phyloP scores from a whole-genome alignment of 1,284 basidiomycete genomes.

The Cryptococcus floricola region DNA sequence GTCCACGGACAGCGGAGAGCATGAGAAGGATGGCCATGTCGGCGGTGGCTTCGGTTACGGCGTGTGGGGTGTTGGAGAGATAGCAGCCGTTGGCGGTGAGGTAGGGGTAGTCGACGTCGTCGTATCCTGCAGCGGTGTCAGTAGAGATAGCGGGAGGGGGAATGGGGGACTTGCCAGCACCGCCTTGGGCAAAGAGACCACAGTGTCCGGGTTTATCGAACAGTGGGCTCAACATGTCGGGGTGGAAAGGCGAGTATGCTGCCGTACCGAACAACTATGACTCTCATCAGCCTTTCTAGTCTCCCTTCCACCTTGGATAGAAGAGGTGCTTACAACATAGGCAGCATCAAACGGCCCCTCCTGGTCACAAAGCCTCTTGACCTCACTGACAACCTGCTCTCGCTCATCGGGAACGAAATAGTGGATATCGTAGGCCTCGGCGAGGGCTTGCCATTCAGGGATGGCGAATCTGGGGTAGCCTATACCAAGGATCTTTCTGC shows the following conservation, averaged over 20 bases:
- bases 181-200: conserved; percentile 25
- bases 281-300: neutral
- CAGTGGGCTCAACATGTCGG: conserved; percentile 22
- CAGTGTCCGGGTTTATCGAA: conserved; percentile 16
- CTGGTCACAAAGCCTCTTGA: conserved; percentile 22
- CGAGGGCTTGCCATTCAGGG: conserved; percentile 19
- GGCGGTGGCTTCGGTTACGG: conserved; percentile 27
- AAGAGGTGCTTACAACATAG: conserved; percentile 22
- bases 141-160: neutral
- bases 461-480: conserved; percentile 27
- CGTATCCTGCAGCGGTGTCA: conserved; percentile 12
- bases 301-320: neutral
- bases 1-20: conserved; percentile 20
- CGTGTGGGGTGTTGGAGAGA: conserved; percentile 27
- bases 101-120: conserved; percentile 19
- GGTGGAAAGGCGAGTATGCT: conserved; percentile 24
- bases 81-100: conserved; percentile 16
- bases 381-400: conserved; percentile 21
- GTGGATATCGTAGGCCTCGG: conserved; percentile 25
- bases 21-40: conserved; percentile 26
- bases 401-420: conserved; percentile 26
- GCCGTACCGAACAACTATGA: conserved; percentile 20
- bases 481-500: conserved; percentile 27
- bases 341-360: conserved; percentile 29
- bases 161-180: conserved; percentile 4